Conservation (phyloP, 2,329 filamentous ascomycete genomes). For the Escovopsis sp. region DNA sequence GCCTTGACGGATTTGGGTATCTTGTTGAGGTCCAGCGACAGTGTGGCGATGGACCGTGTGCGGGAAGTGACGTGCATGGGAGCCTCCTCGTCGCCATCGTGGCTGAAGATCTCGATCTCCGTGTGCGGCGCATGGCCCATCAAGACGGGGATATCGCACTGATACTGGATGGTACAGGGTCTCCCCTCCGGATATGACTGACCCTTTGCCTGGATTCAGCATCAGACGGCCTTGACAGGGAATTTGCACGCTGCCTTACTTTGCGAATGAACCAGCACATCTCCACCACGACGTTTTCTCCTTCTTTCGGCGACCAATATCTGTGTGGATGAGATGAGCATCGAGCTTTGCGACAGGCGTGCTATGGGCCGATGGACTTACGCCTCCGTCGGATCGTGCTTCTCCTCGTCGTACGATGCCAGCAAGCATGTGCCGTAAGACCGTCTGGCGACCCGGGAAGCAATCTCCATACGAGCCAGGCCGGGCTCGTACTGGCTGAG, state of each 20-base stretch:
- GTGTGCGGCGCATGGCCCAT: constrained; percentile 21
- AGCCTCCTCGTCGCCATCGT: constrained; percentile 16
- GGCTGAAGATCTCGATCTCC: constrained; percentile 23
- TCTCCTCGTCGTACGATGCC: constrained; percentile 20
- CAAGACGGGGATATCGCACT: constrained; percentile 23
- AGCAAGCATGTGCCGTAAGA: constrained; percentile 24
- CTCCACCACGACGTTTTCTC: constrained; percentile 20
- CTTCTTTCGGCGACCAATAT: constrained; percentile 24
- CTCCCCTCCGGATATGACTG: constrained; percentile 23
- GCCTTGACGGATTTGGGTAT: constrained; percentile 18
- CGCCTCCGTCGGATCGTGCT: constrained; percentile 23
- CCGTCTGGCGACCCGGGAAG: constrained; percentile 21
- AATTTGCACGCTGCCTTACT: constrained; percentile 11
- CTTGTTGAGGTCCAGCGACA: constrained; percentile 21
- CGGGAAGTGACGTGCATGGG: constrained; percentile 16
- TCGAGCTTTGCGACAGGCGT: constrained; percentile 5
- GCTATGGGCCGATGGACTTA: constrained; percentile 9
- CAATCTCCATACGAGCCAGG: constrained; percentile 16
- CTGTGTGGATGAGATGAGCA: constrained; percentile 8
- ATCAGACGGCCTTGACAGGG: neutral
- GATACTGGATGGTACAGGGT: constrained; percentile 22
- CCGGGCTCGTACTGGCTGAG: constrained; percentile 17
- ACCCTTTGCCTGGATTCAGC: constrained; percentile 12
- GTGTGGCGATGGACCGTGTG: constrained; percentile 19
- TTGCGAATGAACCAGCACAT: constrained; percentile 27